Evolutionary conservation across 805 yeast genomes (phyloP).

Genomic region (Hanseniaspora guilliermondii): DNA sequence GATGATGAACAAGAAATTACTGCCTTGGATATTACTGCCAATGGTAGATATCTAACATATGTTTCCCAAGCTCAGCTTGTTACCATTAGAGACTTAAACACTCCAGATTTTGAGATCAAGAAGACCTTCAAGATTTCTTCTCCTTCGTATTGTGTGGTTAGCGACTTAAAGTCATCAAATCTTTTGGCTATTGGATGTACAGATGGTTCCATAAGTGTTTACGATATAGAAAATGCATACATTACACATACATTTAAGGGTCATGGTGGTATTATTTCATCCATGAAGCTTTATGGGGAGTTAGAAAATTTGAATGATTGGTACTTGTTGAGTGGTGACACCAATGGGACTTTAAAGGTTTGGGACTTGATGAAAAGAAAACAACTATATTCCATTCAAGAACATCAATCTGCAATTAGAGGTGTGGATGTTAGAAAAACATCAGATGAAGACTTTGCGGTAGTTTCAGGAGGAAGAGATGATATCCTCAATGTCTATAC

Average conservation of each 20-base stretch:
- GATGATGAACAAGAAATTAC: slow-evolving; percentile 74
- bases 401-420: slow-evolving; percentile 76
- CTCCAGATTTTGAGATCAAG: slow-evolving; percentile 28
- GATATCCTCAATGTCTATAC: slow-evolving; percentile 42
- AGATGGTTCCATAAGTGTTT: slow-evolving; percentile 81
- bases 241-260: slow-evolving; percentile 86
- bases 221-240: slow-evolving; percentile 81
- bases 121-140: slow-evolving; percentile 54
- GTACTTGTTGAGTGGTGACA: slow-evolving; percentile 66
- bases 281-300: slow-evolving; percentile 63
- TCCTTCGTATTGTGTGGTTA: slow-evolving; percentile 67
- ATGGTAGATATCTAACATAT: slow-evolving; percentile 55
- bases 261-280: slow-evolving; percentile 79
- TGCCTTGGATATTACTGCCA: slow-evolving; percentile 62
- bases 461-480: slow-evolving; percentile 85
- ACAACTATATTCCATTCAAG: slow-evolving; percentile 48
- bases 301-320: slow-evolving; percentile 49
- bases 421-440: slow-evolving; percentile 49
- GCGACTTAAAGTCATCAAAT: slow-evolving; percentile 63
- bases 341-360: slow-evolving; percentile 41
- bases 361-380: slow-evolving; percentile 65
- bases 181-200: slow-evolving; percentile 89
- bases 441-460: slow-evolving; percentile 34
- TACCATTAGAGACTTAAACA: slow-evolving; percentile 39
- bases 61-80: slow-evolving; percentile 77